Evolutionary conservation across 129 eudicot species (phyloP), one percentile per base, ranked within the genome.

Genomic region (Pittosporum tobira): DNA sequence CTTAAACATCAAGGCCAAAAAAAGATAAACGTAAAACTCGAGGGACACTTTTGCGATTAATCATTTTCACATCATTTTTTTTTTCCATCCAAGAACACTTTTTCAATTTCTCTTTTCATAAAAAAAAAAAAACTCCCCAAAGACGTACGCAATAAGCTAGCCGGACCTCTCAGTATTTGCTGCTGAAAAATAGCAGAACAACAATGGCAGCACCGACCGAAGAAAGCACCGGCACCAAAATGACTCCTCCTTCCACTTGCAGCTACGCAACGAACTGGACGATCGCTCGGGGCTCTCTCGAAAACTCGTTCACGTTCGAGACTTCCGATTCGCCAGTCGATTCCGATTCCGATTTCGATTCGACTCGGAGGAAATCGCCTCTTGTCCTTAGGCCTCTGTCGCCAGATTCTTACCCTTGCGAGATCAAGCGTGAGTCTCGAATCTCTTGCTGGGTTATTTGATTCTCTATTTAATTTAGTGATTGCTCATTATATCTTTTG

Each of bases 331-430:
- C 37, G n/a, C 88, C 88, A 6, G 62, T 70, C 61, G 79, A 78
- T 9, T 59, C 83, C 45, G 73, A 31, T 55, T n/a, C n/a, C n/a
- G 46, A 66, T 5, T 31, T 70, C 22, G 19, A n/a, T 31, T 13
- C 76, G 14, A 6, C 20, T 28, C 67, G 24, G 22, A 81, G 24
- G 22, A 81, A 79, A 57, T 24, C 75, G 6, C 81, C 86, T 31
- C 85, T 88, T 28, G 57, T 81, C 19, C 80, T 88, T 31, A 74
- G 63, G 37, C 84, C 84, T 38, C 46, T 72, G 4, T 22, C 69
- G 12, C 51, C 70, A 6, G 77, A 76, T 31, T 74, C 72, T n/a
- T 51, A 63, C 8, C 94, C 96, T 31, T 88, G 96, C 65, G 81
- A 88, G 75, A 84, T 88, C 71, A 84, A 59, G 61, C 64, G 96